Base-by-base conservation (phyloP, 768 basidiomycete genomes). In the Rhodotorula paludigena region DNA sequence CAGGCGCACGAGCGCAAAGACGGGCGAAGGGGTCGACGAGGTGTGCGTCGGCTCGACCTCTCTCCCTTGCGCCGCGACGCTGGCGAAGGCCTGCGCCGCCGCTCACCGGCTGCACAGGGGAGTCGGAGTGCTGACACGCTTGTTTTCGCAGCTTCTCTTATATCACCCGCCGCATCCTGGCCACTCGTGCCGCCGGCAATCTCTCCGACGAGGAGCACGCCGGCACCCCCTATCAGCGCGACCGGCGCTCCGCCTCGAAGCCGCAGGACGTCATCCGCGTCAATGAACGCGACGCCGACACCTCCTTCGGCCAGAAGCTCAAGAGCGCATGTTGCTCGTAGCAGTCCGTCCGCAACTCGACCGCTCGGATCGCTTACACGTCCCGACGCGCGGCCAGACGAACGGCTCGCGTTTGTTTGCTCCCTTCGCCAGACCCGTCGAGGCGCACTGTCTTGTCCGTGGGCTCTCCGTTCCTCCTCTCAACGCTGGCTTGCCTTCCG, bases 1-100 rank as follows among this genome's bases (percentile, higher is more conserved):
- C n/a, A 32, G 44, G 53, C 23, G 61, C 30, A 63, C 61, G 44
- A 63, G 60, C 14, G 66, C 66, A 4, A 58, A 60, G 44, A 68
- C 60, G 18, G 66, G 66, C 14, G 48, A 57, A 25, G 66, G 66
- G 2, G 57, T 68, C 4, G 41, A 63, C 30, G 49, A 68, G 32
- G 61, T 68, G 66, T 67, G 33, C 47, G 60, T 61, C 20, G n/a
- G n/a, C 38, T 1, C 41, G 7, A 3, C 15, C 28, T 36, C 25
- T 25, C 32, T 30, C 20, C 30, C 36, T n/a, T 18, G 36, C 32
- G 23, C 39, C 16, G 9, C 45, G 3, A 0, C 8, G 15, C 1
- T 36, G 9, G 3, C 32, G 32, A n/a, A 21, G 33, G 14, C 33
- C 53, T 38, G 32, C 23, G 11, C 5, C 15, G 11, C 53, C 36